Conservation (phyloP, 2,329 filamentous ascomycete genomes). For the Fusarium beomiforme region DNA sequence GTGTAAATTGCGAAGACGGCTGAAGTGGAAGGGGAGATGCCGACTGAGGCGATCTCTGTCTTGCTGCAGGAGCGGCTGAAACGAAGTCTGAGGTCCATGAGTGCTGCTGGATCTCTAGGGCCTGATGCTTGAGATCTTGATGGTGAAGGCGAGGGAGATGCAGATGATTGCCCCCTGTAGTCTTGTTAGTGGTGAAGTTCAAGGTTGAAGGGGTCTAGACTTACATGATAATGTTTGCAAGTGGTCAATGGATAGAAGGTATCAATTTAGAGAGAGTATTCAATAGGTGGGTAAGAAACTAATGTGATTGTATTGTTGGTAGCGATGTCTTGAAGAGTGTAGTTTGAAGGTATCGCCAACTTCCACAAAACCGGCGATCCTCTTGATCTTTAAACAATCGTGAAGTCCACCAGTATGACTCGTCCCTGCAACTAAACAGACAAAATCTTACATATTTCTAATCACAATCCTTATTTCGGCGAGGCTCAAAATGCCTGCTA, state of each 20-base stretch:
- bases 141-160: neutral
- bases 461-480: slow-evolving; percentile 4
- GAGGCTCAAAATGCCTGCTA: slow-evolving; percentile 3
- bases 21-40: slow-evolving; percentile 41
- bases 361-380: neutral
- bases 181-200: slow-evolving; percentile 6
- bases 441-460: slow-evolving; percentile 8
- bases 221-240: slow-evolving; percentile 29
- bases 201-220: neutral
- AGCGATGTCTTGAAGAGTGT: neutral
- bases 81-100: slow-evolving; percentile 40
- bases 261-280: neutral
- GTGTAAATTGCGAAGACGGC: slow-evolving; percentile 46
- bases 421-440: neutral
- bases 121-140: neutral
- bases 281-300: neutral
- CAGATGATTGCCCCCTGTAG: slow-evolving; percentile 29
- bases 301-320: neutral
- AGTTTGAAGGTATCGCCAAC: neutral
- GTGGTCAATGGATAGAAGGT: neutral
- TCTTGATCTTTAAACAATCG: slow-evolving; percentile 27
- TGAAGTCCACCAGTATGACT: slow-evolving; percentile 8
- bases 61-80: slow-evolving; percentile 44
- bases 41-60: slow-evolving; percentile 47
- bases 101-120: neutral